A percentile compares a stretch with the other conserved stretches of the same genome.
Conservation (phyloP, 1,284 basidiomycete species). For the Ceratobasidium sp. region DNA sequence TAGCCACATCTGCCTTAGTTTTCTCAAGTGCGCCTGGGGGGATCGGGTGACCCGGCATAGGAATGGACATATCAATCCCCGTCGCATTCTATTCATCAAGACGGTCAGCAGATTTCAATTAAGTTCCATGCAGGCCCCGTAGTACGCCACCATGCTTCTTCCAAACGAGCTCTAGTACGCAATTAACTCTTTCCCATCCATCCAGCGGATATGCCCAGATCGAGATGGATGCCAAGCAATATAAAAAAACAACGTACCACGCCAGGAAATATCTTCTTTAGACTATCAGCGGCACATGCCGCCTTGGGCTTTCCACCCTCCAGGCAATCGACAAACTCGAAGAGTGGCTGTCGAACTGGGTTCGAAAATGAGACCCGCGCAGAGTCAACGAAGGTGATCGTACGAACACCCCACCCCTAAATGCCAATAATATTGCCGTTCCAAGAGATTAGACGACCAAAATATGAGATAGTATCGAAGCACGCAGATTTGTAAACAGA, state of each 20-base stretch:
- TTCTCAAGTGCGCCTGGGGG: constrained; percentile 69
- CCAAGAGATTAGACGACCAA: not conserved
- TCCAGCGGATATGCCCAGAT: not conserved
- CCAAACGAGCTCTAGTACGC: not conserved
- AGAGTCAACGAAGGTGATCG: constrained; percentile 94
- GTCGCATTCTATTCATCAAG: constrained; percentile 72
- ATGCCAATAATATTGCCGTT: not conserved
- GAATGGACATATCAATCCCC: constrained; percentile 84
- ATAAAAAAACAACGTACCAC: constrained; percentile 71
- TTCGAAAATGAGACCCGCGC: constrained; percentile 95
- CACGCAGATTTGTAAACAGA: not conserved
- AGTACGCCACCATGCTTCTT: constrained; percentile 28
- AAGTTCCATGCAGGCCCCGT: not conserved
- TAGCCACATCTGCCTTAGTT: constrained; percentile 75
- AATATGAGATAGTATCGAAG: not conserved
- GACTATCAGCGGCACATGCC: constrained; percentile 86
- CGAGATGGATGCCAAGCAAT: not conserved
- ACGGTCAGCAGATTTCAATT: constrained; percentile 15
- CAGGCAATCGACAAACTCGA: constrained; percentile 95
- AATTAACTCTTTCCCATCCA: not conserved
- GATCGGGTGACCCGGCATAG: constrained; percentile 98
- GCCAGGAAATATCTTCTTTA: constrained; percentile 93
- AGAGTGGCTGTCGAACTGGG: constrained; percentile 95
- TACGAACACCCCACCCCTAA: constrained; percentile 95
- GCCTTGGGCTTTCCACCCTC: constrained; percentile 95